Evolutionary conservation across 2,329 filamentous ascomycete genomes (phyloP), one percentile per base, ranked within the genome.

Genomic region (Exserohilum turcica): DNA sequence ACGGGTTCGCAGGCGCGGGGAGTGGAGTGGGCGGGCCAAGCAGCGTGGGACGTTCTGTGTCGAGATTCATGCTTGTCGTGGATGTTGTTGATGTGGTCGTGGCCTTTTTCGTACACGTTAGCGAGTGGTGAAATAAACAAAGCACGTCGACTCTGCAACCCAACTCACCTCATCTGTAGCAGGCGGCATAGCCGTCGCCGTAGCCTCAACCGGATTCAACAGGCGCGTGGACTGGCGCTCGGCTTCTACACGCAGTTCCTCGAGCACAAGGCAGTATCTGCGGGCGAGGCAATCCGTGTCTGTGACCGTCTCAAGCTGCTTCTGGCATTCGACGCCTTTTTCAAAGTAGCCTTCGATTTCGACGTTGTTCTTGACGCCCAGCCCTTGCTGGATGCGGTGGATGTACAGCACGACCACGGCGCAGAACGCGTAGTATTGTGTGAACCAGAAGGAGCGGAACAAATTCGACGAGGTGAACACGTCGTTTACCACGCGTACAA

Each of bases 351-450:
- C 68, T 35, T 82, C 80, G 45, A 80, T 82, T 29, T 69, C 68
- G n/a, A 79, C 77, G 1, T 80, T 79, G 4, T 78, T 63, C 8
- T 80, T 66, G 3, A 78, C 62, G 6, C 75, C 61, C 27, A 80
- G 67, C 3, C 80, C 66, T 28, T 74, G 75, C 59, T 82, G 80
- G 13, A 84, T 83, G 38, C 80, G 73, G 73, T 80, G 82, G 2
- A 84, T 78, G 51, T 84, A 84, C 0, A 82, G 69, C 3, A 84
- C 79, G 0, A 80, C 79, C 0, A 84, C 72, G 0, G 82, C 80
- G 56, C 80, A 83, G 50, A 84, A 83, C 0, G 79, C 77, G 3
- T 82, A 79, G 56, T 82, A 83, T 32, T 81, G 78, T 19, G 79
- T 83, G 65, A 79, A 82, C 72, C 81, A 83, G 33, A 82, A 78